Evolutionary conservation across 768 basidiomycete species (phyloP).

Genomic region (Boletus eberwhitei): DNA sequence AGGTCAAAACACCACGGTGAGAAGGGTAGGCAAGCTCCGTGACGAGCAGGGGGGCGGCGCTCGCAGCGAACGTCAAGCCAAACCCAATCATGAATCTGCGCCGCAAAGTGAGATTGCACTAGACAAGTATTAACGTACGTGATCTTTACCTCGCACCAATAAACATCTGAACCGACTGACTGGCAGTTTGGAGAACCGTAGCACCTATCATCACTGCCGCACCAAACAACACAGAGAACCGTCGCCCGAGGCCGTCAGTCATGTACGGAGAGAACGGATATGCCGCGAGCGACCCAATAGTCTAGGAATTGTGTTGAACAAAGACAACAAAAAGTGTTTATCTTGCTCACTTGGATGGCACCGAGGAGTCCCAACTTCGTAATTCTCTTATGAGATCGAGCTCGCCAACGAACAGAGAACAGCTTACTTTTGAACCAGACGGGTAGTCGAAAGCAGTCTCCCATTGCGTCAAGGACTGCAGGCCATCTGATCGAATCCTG

Average conservation of each 20-base stretch:
- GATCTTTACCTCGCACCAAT: conserved; percentile 28
- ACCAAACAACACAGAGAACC: conserved; percentile 35
- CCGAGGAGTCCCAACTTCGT: conserved; percentile 1
- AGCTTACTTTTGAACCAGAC: background rate
- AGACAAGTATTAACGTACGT: background rate
- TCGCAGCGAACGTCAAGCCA: conserved; percentile 39
- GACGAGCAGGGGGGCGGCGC: conserved; percentile 47
- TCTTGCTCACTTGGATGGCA: conserved; percentile 2
- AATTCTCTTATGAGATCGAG: background rate
- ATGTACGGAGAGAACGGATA: conserved; percentile 39
- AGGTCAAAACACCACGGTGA: conserved; percentile 44
- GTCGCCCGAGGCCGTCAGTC: conserved; percentile 38
- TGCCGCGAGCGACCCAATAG: conserved; percentile 38
- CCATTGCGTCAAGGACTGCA: background rate
- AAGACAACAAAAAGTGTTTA: background rate
- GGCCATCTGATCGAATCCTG: background rate
- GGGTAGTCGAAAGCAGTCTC: background rate
- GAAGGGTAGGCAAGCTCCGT: conserved; percentile 51
- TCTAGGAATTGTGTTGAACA: conserved; percentile 19
- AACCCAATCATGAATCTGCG: conserved; percentile 39
- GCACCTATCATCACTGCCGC: conserved; percentile 38
- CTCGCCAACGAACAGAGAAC: background rate
- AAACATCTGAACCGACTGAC: conserved; percentile 41
- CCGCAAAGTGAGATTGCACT: too few species aligned
- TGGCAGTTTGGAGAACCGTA: conserved; percentile 36